A percentile compares a stretch with the other conserved stretches of the same genome.
Conservation (phyloP, 2,329 filamentous ascomycete species). For the Biscogniauxia marginata region DNA sequence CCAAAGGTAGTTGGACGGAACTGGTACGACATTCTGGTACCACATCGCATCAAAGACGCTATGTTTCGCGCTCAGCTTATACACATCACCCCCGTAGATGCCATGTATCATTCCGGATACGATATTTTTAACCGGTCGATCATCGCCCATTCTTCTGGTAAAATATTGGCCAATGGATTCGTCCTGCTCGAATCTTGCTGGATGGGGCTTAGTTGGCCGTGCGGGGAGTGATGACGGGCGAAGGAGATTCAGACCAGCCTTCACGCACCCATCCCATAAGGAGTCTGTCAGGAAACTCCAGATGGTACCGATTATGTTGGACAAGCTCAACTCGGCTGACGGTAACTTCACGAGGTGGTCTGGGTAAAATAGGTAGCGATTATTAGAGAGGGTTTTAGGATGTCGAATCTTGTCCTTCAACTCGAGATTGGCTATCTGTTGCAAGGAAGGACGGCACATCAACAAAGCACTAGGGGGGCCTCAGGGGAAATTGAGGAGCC, state of each 20-base stretch:
- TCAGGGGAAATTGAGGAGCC: slow-evolving; percentile 5
- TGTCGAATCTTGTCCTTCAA: slow-evolving; percentile 55
- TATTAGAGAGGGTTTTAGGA: slow-evolving; percentile 47
- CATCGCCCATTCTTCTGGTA: slow-evolving; percentile 49
- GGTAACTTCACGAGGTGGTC: slow-evolving; percentile 67
- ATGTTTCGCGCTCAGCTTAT: slow-evolving; percentile 71
- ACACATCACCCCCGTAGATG: slow-evolving; percentile 88
- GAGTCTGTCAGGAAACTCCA: slow-evolving; percentile 24
- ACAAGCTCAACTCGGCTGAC: background rate
- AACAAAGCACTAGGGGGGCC: background rate
- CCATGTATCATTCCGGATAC: slow-evolving; percentile 78
- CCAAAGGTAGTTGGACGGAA: background rate
- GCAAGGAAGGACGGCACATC: background rate
- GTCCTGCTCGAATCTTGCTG: slow-evolving; percentile 45
- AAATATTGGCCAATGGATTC: slow-evolving; percentile 72
- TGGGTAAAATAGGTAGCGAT: slow-evolving; percentile 84
- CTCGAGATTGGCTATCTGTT: slow-evolving; percentile 56
- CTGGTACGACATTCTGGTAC: slow-evolving; percentile 34
- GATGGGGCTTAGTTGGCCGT: background rate
- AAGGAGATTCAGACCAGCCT: slow-evolving; percentile 5
- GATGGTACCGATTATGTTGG: slow-evolving; percentile 9
- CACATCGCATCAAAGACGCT: slow-evolving; percentile 54
- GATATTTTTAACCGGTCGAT: slow-evolving; percentile 65
- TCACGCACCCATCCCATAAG: slow-evolving; percentile 24
- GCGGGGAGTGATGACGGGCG: too few species aligned